Base-by-base conservation (phyloP, 352 stramenopile genomes). In the Globisporangium middletonii region DNA sequence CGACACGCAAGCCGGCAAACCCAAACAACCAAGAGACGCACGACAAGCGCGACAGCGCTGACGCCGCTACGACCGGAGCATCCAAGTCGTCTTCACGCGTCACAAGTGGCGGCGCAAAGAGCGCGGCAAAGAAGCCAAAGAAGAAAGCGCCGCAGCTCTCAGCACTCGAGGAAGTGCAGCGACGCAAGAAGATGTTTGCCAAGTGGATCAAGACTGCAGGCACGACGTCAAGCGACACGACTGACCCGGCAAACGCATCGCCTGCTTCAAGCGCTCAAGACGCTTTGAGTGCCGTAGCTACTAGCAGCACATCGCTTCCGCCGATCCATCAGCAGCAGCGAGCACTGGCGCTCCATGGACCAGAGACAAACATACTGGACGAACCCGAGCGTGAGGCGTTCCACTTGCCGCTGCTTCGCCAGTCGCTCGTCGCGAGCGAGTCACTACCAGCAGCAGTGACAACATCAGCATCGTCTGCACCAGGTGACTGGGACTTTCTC, bases 101-200 rank as follows among this genome's bases (percentile, higher is more conserved):
- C 16, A 3, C 3, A 23, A 18, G 2, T 18, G 18, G 3, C 23
- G 46, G 4, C n/a, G 9, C 33, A 81, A 75, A 53, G 83, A 80
- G 26, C 4, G 18, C 43, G 19, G 28, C 16, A 26, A 75, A 75
- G 26, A 55, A 47, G 13, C 11, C 23, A 16, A 50, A 57, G 12
- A 81, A 74, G 35, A 71, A 60, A 11, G 61, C 61, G 18, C 30
- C 62, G 16, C 59, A 61, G 30, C 49, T 72, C 2, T 73, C 67
- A 2, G 72, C 77, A 13, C 59, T 88, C 11, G 73, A 86, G 46
- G 71, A 86, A 23, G 75, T 88, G 3, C 69, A 89, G 53, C 82
- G 79, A 28, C 79, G 78, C 23, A 86, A 86, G 55, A 71, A 77
- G 33, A 80, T 89, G 71, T 90, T 89, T 58, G 71, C 79, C 2